Evolutionary conservation across 441 rosid genomes (phyloP).

Genomic region (Gossypium schwendimanii): DNA sequence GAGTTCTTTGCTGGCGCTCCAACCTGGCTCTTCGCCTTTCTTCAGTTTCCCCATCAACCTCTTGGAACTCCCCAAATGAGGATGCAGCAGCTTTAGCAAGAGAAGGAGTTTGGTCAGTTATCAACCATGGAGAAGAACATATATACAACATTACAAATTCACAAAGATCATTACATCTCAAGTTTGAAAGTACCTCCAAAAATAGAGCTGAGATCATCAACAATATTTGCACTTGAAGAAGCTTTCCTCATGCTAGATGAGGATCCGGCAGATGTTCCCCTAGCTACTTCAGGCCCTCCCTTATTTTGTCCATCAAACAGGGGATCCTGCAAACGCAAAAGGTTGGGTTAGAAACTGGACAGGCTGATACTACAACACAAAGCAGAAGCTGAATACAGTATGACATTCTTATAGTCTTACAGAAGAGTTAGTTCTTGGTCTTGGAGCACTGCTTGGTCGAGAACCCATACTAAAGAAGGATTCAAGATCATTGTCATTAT

Average conservation of each 20-base stretch:
- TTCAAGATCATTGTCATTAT: conserved; percentile 63
- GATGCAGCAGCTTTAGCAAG: conserved; percentile 44
- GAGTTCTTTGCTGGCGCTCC: conserved; percentile 94
- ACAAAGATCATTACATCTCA: conserved; percentile 6
- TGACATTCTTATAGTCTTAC: conserved; percentile 38
- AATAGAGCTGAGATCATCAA: conserved; percentile 78
- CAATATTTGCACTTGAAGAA: conserved; percentile 67
- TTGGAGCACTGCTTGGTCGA: conserved; percentile 76
- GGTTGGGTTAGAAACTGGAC: conserved; percentile 17
- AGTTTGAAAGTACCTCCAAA: conserved; percentile 54
- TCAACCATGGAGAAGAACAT: conserved; percentile 6
- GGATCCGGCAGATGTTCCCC: conserved; percentile 49
- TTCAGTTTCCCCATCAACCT: conserved; percentile 80
- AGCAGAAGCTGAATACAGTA: conserved; percentile 8
- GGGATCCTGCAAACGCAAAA: conserved; percentile 52
- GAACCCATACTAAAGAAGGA: conserved; percentile 60
- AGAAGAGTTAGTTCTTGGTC: conserved; percentile 59
- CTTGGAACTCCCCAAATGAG: conserved; percentile 65
- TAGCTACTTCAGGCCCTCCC: conserved; percentile 55
- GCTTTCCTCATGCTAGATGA: conserved; percentile 66
- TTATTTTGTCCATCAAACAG: conserved; percentile 55
- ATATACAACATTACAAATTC: neutral
- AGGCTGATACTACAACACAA: neutral
- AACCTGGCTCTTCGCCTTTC: conserved; percentile 85
- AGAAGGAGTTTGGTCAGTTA: conserved; percentile 21